Base-by-base conservation (phyloP, 2,329 filamentous ascomycete genomes). In the Penicillium hordei region DNA sequence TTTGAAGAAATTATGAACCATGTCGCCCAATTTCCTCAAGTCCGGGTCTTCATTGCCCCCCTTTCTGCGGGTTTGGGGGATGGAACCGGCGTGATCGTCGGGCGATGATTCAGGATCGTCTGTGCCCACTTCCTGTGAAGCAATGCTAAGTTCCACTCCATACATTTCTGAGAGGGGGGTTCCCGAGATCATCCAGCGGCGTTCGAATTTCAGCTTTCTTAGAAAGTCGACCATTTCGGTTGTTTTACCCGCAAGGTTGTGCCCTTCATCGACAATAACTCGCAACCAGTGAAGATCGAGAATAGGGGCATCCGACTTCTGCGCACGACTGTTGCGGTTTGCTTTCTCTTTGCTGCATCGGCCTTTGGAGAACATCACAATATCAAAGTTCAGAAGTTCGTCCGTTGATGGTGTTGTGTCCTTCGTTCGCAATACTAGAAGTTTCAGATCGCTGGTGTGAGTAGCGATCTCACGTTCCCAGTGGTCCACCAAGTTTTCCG, bases 191-290 rank as follows among this genome's bases (percentile, higher is more conserved):
- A 96, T 86, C 93, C 93, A 97, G 10, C 89, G 85, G 19, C 90
- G 84, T 46, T 91, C 87, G 17, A 91, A 71, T 44, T 75, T 73
- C 25, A 87, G 78, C 50, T 80, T 76, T 36, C 82, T 75, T 5
- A 85, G 76, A 9, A 87, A 78, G 17, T 81, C 71, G 5, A 83
- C 79, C 33, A 85, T 83, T 45, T 81, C 85, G 51, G 78, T 79
- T 10, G 78, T 78, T 6, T 83, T 84, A 38, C 89, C 88, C 0
- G 91, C 90, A 58, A 96, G 87, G 58, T 84, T 89, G 71, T 97
- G 92, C 0, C 93, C 93, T 79, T 97, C 93, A 63, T 97, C 93
- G 19, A 96, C 89, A 45, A 97, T 93, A 46, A 95, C 87, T 1
- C 93, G 83, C 66, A 96, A 88, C 82, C 93, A 96, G 65, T 91